These are phyloP conservation scores for Nemophila menziesii DNA, from an alignment of 257 asterid species.

Conservation along the genomic window DNA sequence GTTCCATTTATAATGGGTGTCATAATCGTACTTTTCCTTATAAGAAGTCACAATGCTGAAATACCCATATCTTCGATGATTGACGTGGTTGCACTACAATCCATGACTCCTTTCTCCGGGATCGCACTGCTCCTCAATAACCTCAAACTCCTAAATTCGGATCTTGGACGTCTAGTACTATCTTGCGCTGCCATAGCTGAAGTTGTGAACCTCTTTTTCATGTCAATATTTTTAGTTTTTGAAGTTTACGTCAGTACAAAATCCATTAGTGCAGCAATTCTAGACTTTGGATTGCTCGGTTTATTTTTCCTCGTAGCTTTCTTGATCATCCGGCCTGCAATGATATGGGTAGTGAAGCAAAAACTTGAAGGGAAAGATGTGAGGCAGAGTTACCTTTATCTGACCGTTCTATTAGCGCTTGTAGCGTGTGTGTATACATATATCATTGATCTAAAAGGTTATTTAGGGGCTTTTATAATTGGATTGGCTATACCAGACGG, in stretches of 20 bases:
- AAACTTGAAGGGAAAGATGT: conserved; percentile 23
- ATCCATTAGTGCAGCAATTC: not conserved
- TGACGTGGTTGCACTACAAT: not conserved
- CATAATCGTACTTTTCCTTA: not conserved
- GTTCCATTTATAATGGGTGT: conserved; percentile 8
- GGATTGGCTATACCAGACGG: conserved; percentile 29
- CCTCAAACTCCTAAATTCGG: conserved; percentile 20
- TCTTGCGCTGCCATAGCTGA: conserved; percentile 16
- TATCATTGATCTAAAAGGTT: conserved; percentile 4
- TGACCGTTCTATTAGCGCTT: conserved; percentile 4
- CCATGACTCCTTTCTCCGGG: conserved; percentile 15
- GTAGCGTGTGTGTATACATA: conserved; percentile 8
- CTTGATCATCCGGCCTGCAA: conserved; percentile 12
- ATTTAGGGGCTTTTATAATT: conserved; percentile 15
- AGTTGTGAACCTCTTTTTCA: not conserved
- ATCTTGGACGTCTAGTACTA: conserved; percentile 22
- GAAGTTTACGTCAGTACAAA: too few species aligned
- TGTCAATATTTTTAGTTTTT: not conserved
- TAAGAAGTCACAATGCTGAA: not conserved
- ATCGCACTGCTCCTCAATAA: conserved; percentile 20
- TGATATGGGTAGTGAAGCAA: conserved; percentile 11
- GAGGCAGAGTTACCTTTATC: conserved; percentile 7
- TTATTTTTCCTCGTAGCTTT: not conserved
- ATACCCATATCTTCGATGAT: too few species aligned
- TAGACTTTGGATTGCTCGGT: not conserved